A percentile compares a stretch with the other conserved stretches of the same genome.
phyloP scores from a whole-genome alignment of 2,329 filamentous ascomycete genomes.

The Phaeophleospora eucalypticola region DNA sequence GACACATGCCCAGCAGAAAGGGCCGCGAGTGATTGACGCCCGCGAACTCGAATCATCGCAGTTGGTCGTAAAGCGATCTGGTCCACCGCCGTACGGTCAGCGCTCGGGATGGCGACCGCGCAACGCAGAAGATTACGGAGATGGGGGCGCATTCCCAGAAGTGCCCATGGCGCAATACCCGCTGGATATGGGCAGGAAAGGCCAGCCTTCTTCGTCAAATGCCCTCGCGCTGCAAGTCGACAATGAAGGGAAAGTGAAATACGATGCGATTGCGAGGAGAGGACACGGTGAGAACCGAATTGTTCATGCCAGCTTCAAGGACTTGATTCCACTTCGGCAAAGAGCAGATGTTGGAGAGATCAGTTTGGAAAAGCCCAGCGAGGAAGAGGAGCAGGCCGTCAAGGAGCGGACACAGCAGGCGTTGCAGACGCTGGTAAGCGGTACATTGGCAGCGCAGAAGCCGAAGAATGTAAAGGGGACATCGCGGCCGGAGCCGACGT shows the following conservation, averaged over 20 bases:
- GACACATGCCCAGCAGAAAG: slow-evolving; percentile 66
- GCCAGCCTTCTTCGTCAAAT: slow-evolving; percentile 63
- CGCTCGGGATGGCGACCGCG: slow-evolving; percentile 88
- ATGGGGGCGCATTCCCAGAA: slow-evolving; percentile 94
- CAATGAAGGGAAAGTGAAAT: slow-evolving; percentile 87
- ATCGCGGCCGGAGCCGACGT: slow-evolving; percentile 80
- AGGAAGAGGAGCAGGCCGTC: slow-evolving; percentile 78
- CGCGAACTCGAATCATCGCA: slow-evolving; percentile 80
- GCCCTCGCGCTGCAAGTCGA: slow-evolving; percentile 91
- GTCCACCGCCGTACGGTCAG: slow-evolving; percentile 83
- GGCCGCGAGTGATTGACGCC: slow-evolving; percentile 75
- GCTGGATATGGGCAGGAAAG: slow-evolving; percentile 85
- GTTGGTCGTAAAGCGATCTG: slow-evolving; percentile 75
- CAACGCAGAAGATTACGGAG: slow-evolving; percentile 83
- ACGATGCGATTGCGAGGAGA: slow-evolving; percentile 87
- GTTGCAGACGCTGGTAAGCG: slow-evolving; percentile 73
- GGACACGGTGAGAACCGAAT: slow-evolving; percentile 81
- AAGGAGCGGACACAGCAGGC: slow-evolving; percentile 87
- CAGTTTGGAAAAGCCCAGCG: slow-evolving; percentile 75
- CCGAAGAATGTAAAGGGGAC: slow-evolving; percentile 89
- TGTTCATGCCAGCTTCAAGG: slow-evolving; percentile 93
- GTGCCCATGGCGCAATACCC: slow-evolving; percentile 93
- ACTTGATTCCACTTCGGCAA: slow-evolving; percentile 88
- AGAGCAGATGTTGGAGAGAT: slow-evolving; percentile 90
- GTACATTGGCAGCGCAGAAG: slow-evolving; percentile 86